These are phyloP conservation scores for Leishmania turanica DNA, from an alignment of 208 protist species.

Conservation along the genomic window DNA sequence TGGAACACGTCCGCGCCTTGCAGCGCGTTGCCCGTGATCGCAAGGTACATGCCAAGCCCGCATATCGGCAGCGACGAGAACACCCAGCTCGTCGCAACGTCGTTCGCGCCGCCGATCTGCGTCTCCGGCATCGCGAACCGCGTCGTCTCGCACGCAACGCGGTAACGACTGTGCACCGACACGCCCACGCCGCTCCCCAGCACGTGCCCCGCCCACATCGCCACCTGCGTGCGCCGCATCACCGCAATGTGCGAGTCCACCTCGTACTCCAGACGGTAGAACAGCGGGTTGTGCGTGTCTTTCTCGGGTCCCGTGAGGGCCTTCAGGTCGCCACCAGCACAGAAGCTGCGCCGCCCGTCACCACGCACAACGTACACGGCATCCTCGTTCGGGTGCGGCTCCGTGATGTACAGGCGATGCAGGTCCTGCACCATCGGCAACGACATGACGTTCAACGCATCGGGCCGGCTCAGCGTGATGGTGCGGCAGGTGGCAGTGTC, in stretches of 20 bases:
- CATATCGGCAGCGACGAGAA: constrained; percentile 52
- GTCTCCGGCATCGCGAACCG: constrained; percentile 89
- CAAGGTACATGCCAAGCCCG: constrained; percentile 73
- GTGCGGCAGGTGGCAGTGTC: constrained; percentile 49
- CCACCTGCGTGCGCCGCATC: constrained; percentile 66
- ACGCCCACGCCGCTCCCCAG: constrained; percentile 87
- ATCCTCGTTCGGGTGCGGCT: constrained; percentile 38
- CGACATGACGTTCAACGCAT: constrained; percentile 48
- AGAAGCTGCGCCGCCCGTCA: constrained; percentile 62
- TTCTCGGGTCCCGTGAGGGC: constrained; percentile 28
- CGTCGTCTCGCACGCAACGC: constrained; percentile 79
- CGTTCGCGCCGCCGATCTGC: constrained; percentile 67
- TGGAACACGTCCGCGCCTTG: constrained; percentile 73
- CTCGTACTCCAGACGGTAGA: constrained; percentile 75
- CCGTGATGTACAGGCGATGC: constrained; percentile 39
- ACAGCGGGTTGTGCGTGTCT: constrained; percentile 24
- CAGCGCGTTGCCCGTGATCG: constrained; percentile 75
- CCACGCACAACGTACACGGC: constrained; percentile 47
- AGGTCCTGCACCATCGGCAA: constrained; percentile 52
- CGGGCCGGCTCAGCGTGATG: constrained; percentile 44
- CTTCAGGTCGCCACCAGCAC: constrained; percentile 73
- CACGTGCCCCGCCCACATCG: constrained; percentile 84
- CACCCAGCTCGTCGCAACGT: constrained; percentile 69
- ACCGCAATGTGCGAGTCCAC: constrained; percentile 70
- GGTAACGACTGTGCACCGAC: constrained; percentile 69